Evolutionary conservation across 345 rosid genomes (phyloP), one percentile per base, ranked within the genome.

Genomic region (Geranium rotundifolium): DNA sequence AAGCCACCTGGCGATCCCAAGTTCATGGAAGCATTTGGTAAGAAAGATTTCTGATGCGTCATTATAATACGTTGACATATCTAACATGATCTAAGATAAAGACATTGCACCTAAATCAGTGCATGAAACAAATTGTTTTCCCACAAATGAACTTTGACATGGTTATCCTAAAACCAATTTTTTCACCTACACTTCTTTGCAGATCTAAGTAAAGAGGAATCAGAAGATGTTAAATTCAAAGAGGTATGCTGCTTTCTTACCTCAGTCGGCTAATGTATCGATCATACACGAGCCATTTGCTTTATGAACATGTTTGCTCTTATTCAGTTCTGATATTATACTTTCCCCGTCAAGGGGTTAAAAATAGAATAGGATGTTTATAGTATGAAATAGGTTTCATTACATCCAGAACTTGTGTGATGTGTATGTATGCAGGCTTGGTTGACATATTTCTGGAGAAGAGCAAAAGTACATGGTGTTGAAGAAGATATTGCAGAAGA

Each of bases 201-300:
- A 93, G 99, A 82, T 65, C 65, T 93, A 57, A 77, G 83, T 61
- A 81, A 81, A 58, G 84, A 65, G 63, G 95, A 93, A 76, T 79
- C 86, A 63, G 96, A 93, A 78, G 99, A 93, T 79, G 86, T 86
- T 74, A 76, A 78, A 71, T 93, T 93, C 78, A 93, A 90, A 71
- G 82, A 85, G 91, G 97, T 93, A 61, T 15, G 76, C 64, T 39
- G 19, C 62, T 65, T 63, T 65, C 19, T 56, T 23, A 23, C 27
- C 27, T 23, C 27, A 23, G 27, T 23, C 27, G 27, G 27, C 1
- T 23, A 23, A 17, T 19, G 55, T 17, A 66, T 54, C 39, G 19
- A 10, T 19, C 39, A 9, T 29, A 6, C 27, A 17, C 14, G 27
- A 55, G n/a, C 19, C 46, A 17, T 59, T 5, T 3, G 10, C 9